Conservation (phyloP, 2,329 filamentous ascomycete genomes). For the Botryotinia calthae region DNA sequence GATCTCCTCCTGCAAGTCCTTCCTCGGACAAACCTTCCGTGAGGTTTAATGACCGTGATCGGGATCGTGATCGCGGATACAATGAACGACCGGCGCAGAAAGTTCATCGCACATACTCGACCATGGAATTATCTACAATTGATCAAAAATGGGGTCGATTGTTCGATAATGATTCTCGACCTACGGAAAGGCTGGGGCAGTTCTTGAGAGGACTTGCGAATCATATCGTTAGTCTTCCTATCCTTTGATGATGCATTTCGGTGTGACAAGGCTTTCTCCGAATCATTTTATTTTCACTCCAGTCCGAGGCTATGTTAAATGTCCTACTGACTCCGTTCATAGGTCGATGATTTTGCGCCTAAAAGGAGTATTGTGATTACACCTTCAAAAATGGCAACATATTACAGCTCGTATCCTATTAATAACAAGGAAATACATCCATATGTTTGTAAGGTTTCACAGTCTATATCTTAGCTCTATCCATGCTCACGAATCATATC, state of each 20-base stretch:
- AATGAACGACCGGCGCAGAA: constrained; percentile 11
- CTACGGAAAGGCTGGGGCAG: constrained; percentile 66
- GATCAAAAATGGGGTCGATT: constrained; percentile 75
- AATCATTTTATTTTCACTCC: neutral
- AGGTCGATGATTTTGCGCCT: constrained; percentile 69
- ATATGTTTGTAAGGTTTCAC: constrained; percentile 57
- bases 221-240: constrained; percentile 59
- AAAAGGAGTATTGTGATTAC: constrained; percentile 68
- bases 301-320: neutral
- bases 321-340: constrained; percentile 23
- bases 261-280: neutral
- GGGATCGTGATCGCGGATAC: constrained; percentile 5
- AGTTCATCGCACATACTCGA: constrained; percentile 31
- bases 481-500: constrained; percentile 21
- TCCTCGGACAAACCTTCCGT: constrained; percentile 35
- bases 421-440: constrained; percentile 61
- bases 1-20: constrained; percentile 38
- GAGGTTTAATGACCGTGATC: constrained; percentile 33
- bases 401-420: constrained; percentile 67
- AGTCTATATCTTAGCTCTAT: neutral
- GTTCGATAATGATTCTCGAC: constrained; percentile 65
- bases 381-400: constrained; percentile 70
- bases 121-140: constrained; percentile 53
- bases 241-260: neutral
- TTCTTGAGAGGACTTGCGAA: constrained; percentile 71